A percentile compares a stretch with the other conserved stretches of the same genome.
These are phyloP conservation scores for Pleurozium schreberi DNA, from an alignment of 225 moss, liverwort and hornwort species.

Conservation along the genomic window DNA sequence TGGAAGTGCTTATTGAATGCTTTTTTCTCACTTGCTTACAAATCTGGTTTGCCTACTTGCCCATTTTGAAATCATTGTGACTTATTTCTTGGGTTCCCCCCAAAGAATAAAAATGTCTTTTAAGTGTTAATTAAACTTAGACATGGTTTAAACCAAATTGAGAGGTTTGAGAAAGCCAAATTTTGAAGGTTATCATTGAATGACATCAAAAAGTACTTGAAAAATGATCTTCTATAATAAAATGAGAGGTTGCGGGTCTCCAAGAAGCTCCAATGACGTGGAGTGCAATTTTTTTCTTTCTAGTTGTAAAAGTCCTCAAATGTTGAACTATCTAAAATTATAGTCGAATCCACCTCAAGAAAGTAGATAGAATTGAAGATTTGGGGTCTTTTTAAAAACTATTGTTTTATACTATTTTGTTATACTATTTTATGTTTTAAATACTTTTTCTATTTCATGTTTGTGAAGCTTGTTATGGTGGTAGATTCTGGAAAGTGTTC, in stretches of 20 bases:
- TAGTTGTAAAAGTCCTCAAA: background rate
- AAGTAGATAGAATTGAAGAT: too few species aligned
- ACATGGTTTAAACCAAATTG: background rate
- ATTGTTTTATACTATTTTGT: too few species aligned
- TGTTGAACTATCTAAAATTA: background rate
- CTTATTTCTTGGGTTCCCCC: too few species aligned
- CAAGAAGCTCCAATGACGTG: accelerated
- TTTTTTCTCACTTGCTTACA: too few species aligned
- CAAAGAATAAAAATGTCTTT: too few species aligned
- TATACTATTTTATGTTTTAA: too few species aligned
- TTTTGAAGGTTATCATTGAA: background rate
- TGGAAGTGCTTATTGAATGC: too few species aligned
- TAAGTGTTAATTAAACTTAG: background rate
- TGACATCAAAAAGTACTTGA: accelerated
- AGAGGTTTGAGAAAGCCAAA: background rate
- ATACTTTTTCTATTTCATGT: too few species aligned
- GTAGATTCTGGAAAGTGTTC: background rate
- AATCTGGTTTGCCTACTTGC: too few species aligned
- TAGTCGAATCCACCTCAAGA: accelerated
- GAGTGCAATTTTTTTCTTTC: accelerated
- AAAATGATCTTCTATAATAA: background rate
- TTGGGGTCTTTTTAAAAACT: too few species aligned
- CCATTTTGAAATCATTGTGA: too few species aligned
- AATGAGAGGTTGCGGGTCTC: background rate
- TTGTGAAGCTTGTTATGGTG: background rate